Conservation (phyloP, 108 stramenopile genomes). For the Craspedostauros australis region DNA sequence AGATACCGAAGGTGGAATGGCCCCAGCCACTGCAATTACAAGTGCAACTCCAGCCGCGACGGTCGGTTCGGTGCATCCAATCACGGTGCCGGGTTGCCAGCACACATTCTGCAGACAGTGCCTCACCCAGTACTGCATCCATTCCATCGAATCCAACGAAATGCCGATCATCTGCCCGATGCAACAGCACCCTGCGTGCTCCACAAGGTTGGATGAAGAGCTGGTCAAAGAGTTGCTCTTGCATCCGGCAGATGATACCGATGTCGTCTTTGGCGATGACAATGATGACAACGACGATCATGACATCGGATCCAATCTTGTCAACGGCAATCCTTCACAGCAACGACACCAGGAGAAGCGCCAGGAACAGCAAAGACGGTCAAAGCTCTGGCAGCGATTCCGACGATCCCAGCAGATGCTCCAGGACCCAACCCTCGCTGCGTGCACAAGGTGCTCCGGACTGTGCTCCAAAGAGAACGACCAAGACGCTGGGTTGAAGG, state of each 20-base stretch:
- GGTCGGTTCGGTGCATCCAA: no score
- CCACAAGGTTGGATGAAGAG: background rate
- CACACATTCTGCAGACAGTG: conserved; percentile 23
- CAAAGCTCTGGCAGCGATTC: conserved; percentile 10
- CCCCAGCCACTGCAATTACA: no score
- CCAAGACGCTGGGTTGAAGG: background rate
- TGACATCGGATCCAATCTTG: conserved; percentile 2
- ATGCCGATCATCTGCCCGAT: conserved; percentile 18
- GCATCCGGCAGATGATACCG: background rate
- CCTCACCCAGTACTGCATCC: conserved; percentile 13
- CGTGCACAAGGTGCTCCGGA: conserved; percentile 26
- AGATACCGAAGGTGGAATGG: no score
- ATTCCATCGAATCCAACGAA: conserved; percentile 5
- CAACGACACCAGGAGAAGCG: background rate
- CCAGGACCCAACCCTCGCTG: conserved; percentile 11
- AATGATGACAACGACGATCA: background rate
- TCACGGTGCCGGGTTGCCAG: conserved; percentile 8
- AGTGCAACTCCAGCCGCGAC: no score
- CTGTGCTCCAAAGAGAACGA: background rate
- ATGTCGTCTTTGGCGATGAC: background rate
- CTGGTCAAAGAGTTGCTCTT: conserved; percentile 6
- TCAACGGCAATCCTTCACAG: background rate
- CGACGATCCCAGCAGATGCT: conserved; percentile 7
- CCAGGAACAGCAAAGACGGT: background rate
- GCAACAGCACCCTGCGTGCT: background rate